These are phyloP conservation scores for Capsicum baccatum DNA, from an alignment of 257 asterid genomes.

Conservation along the genomic window DNA sequence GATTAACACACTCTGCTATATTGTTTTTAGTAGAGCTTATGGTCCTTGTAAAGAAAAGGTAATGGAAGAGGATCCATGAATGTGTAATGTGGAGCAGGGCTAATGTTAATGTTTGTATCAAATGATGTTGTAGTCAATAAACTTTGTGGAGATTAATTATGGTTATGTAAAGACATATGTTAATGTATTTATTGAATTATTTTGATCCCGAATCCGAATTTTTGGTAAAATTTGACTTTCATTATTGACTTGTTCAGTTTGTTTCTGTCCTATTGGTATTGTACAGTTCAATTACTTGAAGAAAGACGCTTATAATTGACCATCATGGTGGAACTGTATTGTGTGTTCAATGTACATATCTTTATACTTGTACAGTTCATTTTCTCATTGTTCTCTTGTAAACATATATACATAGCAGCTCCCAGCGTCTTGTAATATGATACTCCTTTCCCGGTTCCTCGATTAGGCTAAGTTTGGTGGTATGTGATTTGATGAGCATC, in stretches of 20 bases:
- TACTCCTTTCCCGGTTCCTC: not conserved
- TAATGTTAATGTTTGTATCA: too few relatives aligned
- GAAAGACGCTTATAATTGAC: slow-evolving; percentile 16
- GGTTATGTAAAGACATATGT: too few relatives aligned
- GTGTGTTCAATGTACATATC: not conserved
- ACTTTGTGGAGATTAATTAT: too few relatives aligned
- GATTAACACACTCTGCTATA: too few relatives aligned
- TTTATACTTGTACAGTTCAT: slow-evolving; percentile 19
- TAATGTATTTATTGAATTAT: too few relatives aligned
- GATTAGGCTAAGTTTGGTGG: slow-evolving; percentile 11
- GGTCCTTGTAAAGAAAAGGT: too few relatives aligned
- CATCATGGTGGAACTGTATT: not conserved
- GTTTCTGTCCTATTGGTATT: slow-evolving; percentile 22
- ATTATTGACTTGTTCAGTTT: slow-evolving; percentile 17
- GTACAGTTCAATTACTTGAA: slow-evolving; percentile 19
- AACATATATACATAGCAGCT: not conserved
- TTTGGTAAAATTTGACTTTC: not conserved
- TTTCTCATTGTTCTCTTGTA: not conserved
- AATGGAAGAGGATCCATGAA: too few relatives aligned
- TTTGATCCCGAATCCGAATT: too few relatives aligned
- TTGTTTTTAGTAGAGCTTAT: too few relatives aligned
- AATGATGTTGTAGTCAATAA: too few relatives aligned
- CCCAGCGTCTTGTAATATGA: not conserved
- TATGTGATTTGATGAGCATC: not conserved
- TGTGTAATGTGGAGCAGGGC: too few relatives aligned